Evolutionary conservation across 31 red algal genomes (phyloP), one percentile per base, ranked within the genome.

Genomic region (Odonthalia washingtoniensis): DNA sequence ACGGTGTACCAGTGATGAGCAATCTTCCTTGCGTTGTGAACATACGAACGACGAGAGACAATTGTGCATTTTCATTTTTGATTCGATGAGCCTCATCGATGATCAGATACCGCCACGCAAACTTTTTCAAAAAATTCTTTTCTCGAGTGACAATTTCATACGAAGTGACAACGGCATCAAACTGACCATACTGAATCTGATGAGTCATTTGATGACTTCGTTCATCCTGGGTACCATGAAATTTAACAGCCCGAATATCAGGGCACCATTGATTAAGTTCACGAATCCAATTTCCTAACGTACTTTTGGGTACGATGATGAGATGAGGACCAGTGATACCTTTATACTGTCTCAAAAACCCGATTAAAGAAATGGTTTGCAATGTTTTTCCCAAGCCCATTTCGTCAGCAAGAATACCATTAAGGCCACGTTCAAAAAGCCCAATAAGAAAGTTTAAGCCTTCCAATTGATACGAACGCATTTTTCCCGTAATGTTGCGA

Each of bases 61-160:
- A 90, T 12, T 94, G 64, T 2, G 90, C 93, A 57, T 96, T 95
- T 82, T 99, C 98, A 70, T 99, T 99, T 88, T 99, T 99, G 52
- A 99, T 99, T 5, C 98, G 93, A 84, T 99, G 98, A 38, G 98
- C 98, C 66, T 99, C 98, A 66, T 99, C 98, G 77, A 99, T 99
- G 61, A 99, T 95, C 39, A 99, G 87, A 70, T 97, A 99, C 5
- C 94, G 93, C 98, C 98, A 99, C 16, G 35, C 73, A 70, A 97
- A 97, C 82, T 97, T 95, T 26, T 73, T 80, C 30, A 99, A 84
- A 75, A 87, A 80, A 14, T 38, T 66, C 84, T 99, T 99, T 74
- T 99, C 98, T 64, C 93, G 92, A 40, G 84, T 92, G 5, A 95
- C 95, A 44, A 97, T 87, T 70, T 99, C 98, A 74, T 99, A 99